Percentiles rank a stretch among this genome's conserved stretches.
phyloP scores from a whole-genome alignment of 2,329 filamentous ascomycete species.

The Monilinia aucupariae region DNA sequence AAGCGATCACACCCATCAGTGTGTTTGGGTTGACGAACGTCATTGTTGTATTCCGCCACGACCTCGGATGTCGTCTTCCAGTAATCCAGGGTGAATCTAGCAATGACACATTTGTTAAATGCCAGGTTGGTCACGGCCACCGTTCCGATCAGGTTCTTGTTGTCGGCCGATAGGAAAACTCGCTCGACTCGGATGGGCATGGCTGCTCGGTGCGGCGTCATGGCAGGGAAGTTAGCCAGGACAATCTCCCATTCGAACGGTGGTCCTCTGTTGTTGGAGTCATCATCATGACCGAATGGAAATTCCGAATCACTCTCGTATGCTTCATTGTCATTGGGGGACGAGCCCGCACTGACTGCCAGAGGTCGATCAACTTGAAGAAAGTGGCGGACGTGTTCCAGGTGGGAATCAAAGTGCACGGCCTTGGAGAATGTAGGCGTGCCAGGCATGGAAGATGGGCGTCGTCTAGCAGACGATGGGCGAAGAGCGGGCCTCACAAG shows the following conservation, averaged over 20 bases:
- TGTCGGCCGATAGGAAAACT: slow-evolving; percentile 81
- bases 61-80: slow-evolving; percentile 99
- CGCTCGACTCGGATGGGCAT: slow-evolving; percentile 75
- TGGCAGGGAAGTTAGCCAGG: slow-evolving; percentile 73
- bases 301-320: slow-evolving; percentile 88
- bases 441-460: slow-evolving; percentile 94
- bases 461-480: slow-evolving; percentile 62
- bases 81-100: slow-evolving; percentile 92
- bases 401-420: slow-evolving; percentile 96
- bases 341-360: slow-evolving; percentile 92
- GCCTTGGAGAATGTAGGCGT: slow-evolving; percentile 94
- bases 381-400: slow-evolving; percentile 95
- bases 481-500: slow-evolving; percentile 88
- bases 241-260: slow-evolving; percentile 83
- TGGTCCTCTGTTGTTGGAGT: slow-evolving; percentile 33
- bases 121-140: slow-evolving; percentile 82
- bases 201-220: slow-evolving; percentile 56
- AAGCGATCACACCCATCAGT: slow-evolving; percentile 77
- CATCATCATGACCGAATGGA: slow-evolving; percentile 60
- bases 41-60: slow-evolving; percentile 76
- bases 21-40: slow-evolving; percentile 62
- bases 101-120: slow-evolving; percentile 84
- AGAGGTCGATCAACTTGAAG: slow-evolving; percentile 87
- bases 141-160: slow-evolving; percentile 77
- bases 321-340: slow-evolving; percentile 80